Conservation (phyloP, 345 rosid species). For the Iberis pinnata region DNA sequence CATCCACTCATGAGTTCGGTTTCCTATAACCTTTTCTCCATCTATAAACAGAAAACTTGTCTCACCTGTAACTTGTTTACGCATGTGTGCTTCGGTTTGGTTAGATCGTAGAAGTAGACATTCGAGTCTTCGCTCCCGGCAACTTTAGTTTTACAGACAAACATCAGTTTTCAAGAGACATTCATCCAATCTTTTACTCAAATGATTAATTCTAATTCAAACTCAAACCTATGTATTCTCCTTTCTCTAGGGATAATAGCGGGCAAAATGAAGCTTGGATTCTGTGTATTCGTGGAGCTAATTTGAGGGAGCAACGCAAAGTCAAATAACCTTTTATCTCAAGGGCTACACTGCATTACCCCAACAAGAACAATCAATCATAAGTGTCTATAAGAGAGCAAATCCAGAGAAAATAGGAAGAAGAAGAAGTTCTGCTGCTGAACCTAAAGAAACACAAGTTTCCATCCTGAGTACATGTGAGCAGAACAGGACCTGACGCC, state of each 20-base stretch:
- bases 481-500: constrained; percentile 83
- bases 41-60: constrained; percentile 1
- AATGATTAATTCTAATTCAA: not conserved
- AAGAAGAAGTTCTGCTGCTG: constrained; percentile 4
- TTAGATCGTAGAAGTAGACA: constrained; percentile 84
- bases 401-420: too few relatives aligned
- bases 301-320: constrained; percentile 75
- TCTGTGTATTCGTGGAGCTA: constrained; percentile 59
- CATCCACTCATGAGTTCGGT: constrained; percentile 1
- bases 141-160: constrained; percentile 41
- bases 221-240: constrained; percentile 76
- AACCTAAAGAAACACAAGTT: constrained; percentile 87
- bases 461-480: constrained; percentile 87
- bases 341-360: constrained; percentile 60
- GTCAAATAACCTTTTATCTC: constrained; percentile 81
- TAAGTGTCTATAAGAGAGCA: not conserved
- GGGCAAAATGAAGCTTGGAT: constrained; percentile 88
- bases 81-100: constrained; percentile 77
- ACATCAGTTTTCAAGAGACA: constrained; percentile 12
- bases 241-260: constrained; percentile 78
- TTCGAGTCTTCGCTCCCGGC: constrained; percentile 92
- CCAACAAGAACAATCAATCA: constrained; percentile 17
- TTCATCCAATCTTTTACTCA: not conserved
- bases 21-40: not conserved
- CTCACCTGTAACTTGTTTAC: constrained; percentile 94